Evolutionary conservation across 1,284 basidiomycete genomes (phyloP).

Genomic region (Phellopilus nigrolimitatus): DNA sequence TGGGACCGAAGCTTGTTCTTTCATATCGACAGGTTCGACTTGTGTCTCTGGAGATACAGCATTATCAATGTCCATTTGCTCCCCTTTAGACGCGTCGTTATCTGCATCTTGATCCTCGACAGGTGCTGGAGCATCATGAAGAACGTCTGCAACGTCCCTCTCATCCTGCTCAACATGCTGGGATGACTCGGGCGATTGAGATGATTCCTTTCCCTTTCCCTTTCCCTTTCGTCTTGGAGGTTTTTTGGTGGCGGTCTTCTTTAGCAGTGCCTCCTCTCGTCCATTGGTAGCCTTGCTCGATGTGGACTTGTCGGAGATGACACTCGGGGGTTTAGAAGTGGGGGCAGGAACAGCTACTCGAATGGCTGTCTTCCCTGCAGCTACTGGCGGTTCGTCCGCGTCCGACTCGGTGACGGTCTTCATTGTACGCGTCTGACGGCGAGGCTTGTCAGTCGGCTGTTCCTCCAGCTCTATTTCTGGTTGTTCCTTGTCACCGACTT

Average conservation of each 20-base stretch:
- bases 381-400: not conserved
- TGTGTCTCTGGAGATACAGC: no score
- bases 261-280: no score
- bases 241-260: no score
- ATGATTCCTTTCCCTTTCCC: constrained; percentile 18
- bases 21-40: not conserved
- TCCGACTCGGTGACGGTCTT: not conserved
- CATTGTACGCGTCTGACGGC: not conserved
- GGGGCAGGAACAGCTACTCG: not conserved
- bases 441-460: not conserved
- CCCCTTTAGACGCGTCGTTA: no score
- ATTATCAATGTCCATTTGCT: no score
- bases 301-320: not conserved
- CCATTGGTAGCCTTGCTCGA: constrained; percentile 20
- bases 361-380: not conserved
- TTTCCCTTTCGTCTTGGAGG: constrained; percentile 17
- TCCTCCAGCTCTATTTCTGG: not conserved
- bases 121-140: no score
- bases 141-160: not conserved
- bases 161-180: constrained; percentile 19
- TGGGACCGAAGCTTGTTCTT: not conserved
- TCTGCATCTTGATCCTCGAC: not conserved
- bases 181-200: no score
- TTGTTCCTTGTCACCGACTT: constrained; percentile 1
- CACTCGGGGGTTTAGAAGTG: not conserved